phyloP scores from a whole-genome alignment of 2,329 filamentous ascomycete species.

The Sarocladiaceae sp. region DNA sequence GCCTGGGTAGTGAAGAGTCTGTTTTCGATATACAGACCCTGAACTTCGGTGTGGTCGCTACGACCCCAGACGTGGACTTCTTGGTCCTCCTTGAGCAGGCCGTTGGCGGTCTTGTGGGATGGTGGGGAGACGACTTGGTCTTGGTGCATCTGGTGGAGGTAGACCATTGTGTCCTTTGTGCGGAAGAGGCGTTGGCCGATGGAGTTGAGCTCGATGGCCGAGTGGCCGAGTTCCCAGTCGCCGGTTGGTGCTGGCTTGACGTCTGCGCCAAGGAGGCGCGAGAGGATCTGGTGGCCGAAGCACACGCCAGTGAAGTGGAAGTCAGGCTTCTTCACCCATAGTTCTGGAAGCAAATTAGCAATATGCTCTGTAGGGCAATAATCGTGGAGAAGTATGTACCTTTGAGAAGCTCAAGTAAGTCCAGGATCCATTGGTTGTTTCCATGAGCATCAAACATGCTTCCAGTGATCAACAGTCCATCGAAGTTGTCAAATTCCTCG shows the following conservation, averaged over 20 bases:
- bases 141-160: slow-evolving; percentile 76
- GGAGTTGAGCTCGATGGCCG: slow-evolving; percentile 57
- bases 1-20: slow-evolving; percentile 72
- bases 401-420: slow-evolving; percentile 55
- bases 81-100: slow-evolving; percentile 30
- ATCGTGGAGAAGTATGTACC: slow-evolving; percentile 22
- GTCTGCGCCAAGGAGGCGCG: slow-evolving; percentile 63
- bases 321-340: slow-evolving; percentile 46
- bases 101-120: slow-evolving; percentile 36
- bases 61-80: slow-evolving; percentile 55
- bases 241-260: slow-evolving; percentile 61
- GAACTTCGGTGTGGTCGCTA: slow-evolving; percentile 62
- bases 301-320: slow-evolving; percentile 68
- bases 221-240: slow-evolving; percentile 70
- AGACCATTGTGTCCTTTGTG: slow-evolving; percentile 41
- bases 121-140: slow-evolving; percentile 66
- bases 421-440: slow-evolving; percentile 67
- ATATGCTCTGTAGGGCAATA: background rate
- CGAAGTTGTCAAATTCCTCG: slow-evolving; percentile 55
- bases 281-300: slow-evolving; percentile 78
- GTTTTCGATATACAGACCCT: slow-evolving; percentile 67
- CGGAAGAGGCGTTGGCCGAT: slow-evolving; percentile 67
- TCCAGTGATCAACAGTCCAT: slow-evolving; percentile 72
- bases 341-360: slow-evolving; percentile 30
- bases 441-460: slow-evolving; percentile 67